phyloP scores from a whole-genome alignment of 176 grass and related monocot genomes.

The Avena eriantha region DNA sequence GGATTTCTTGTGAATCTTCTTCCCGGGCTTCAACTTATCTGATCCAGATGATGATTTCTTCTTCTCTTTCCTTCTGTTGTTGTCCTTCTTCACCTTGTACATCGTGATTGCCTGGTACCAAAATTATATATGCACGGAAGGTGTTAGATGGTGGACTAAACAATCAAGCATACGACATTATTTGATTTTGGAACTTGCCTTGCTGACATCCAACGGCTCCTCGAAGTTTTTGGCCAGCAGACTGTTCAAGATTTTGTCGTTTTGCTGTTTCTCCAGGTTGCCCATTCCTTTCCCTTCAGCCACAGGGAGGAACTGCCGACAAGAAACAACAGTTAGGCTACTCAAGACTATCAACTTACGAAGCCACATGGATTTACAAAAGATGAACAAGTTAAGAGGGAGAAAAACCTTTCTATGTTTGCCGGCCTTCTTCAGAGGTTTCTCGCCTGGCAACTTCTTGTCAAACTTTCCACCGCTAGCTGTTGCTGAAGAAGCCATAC shows the following conservation, averaged over 20 bases:
- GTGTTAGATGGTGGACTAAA: conserved; percentile 30
- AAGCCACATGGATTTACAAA: not conserved
- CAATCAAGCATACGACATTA: not conserved
- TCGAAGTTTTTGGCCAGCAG: conserved; percentile 65
- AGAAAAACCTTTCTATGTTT: conserved; percentile 81
- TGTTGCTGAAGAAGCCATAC: conserved; percentile 83
- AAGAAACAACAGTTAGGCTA: conserved; percentile 9
- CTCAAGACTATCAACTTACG: not conserved
- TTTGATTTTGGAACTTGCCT: conserved; percentile 52
- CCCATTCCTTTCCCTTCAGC: conserved; percentile 85
- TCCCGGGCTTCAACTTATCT: conserved; percentile 65
- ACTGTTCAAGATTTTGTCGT: conserved; percentile 73
- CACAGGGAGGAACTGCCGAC: conserved; percentile 70
- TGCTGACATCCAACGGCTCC: conserved; percentile 75
- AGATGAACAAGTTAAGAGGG: not conserved
- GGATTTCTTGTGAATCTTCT: conserved; percentile 71
- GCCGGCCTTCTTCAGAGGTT: conserved; percentile 79
- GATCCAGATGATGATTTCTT: conserved; percentile 41
- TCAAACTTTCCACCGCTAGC: conserved; percentile 97
- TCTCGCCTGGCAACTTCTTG: conserved; percentile 87
- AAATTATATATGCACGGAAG: conserved; percentile 5
- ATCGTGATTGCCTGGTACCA: conserved; percentile 74
- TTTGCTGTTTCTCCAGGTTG: conserved; percentile 67
- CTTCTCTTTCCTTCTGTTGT: conserved; percentile 65
- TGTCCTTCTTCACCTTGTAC: conserved; percentile 88